Base-by-base conservation (phyloP, 495 filamentous ascomycete genomes). In the Evernia prunastri region DNA sequence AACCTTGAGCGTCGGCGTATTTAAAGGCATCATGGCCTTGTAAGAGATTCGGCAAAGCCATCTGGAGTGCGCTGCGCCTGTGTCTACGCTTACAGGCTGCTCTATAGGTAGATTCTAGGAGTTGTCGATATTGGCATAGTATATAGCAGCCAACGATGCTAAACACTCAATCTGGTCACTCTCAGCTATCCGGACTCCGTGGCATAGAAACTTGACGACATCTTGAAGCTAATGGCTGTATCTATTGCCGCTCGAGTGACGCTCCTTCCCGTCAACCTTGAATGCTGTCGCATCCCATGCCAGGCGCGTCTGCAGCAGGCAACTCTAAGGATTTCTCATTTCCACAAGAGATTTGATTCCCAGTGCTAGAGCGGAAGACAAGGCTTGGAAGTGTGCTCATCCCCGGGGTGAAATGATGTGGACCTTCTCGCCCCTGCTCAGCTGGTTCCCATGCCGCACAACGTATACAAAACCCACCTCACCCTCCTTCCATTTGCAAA, bases 1-100 rank as follows among this genome's bases (percentile, higher is more conserved):
- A 15, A 4, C 5, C 9, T 39, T 51, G n/a, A 51, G 49, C 37
- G 45, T 53, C 15, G 7, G 51, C 51, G 59, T 49, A 45, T 54
- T 29, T 42, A 63, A 23, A 4, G 43, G 61, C 61, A 59, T 64
- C n/a, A 33, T 45, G 54, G 35, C 27, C 12, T 37, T 49, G 61
- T 57, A 63, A 27, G 9, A 63, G 25, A 58, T 49, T 15, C 31
- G 40, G 54, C 54, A 37, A 39, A 42, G 31, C 25, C 13, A 37
- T n/a, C 27, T 49, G 23, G 40, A 35, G 25, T 51, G 57, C 40
- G 61, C 31, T 58, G 61, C 25, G 54, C 61, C 25, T 58, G 58
- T 37, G 23, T 58, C 33, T 63, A 40, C 23, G n/a, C 39, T 33
- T 29, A 56, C 49, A 35, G 37, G 53, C 51, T 57, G 51, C 51